A percentile compares a stretch with the other conserved stretches of the same genome.
phyloP scores from a whole-genome alignment of 2,329 filamentous ascomycete genomes.

The Thelonectria olida region DNA sequence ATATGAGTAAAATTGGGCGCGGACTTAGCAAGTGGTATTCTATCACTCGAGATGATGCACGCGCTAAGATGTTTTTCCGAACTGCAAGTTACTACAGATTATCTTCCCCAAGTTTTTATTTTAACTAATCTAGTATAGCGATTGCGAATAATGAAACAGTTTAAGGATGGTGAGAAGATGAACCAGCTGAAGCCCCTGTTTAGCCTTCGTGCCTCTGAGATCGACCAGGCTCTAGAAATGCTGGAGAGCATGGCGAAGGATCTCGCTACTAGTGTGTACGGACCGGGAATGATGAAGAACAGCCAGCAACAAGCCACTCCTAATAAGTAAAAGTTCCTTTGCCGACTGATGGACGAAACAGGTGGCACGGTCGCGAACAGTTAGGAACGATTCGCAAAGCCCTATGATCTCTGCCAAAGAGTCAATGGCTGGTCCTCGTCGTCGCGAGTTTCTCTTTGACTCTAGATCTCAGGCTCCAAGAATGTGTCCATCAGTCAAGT shows the following conservation, averaged over 20 bases:
- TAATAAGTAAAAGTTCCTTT: too few relatives aligned
- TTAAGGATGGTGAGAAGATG: constrained; percentile 59
- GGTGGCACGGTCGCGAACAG: too few relatives aligned
- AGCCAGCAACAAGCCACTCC: constrained; percentile 39
- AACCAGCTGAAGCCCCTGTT: constrained; percentile 57
- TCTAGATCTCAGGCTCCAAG: too few relatives aligned
- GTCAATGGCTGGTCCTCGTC: too few relatives aligned
- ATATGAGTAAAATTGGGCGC: constrained; percentile 57
- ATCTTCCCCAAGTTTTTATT: not conserved
- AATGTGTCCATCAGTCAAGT: too few relatives aligned
- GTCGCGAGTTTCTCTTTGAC: too few relatives aligned
- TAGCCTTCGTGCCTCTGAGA: constrained; percentile 60
- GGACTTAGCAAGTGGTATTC: constrained; percentile 59
- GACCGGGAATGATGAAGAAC: constrained; percentile 38
- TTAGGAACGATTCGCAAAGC: too few relatives aligned
- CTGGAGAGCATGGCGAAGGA: constrained; percentile 64
- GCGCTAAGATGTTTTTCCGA: constrained; percentile 62
- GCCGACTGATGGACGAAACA: too few relatives aligned
- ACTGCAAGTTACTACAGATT: constrained; percentile 54
- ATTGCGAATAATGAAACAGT: constrained; percentile 62
- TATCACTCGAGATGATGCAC: constrained; percentile 57
- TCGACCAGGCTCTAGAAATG: constrained; percentile 59
- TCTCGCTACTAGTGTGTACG: constrained; percentile 44
- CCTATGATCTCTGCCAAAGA: too few relatives aligned
- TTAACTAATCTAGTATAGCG: constrained; percentile 56